Base-by-base conservation (phyloP, 164 flowering plant genomes). In the Kalanchoe fedtschenkoi region DNA sequence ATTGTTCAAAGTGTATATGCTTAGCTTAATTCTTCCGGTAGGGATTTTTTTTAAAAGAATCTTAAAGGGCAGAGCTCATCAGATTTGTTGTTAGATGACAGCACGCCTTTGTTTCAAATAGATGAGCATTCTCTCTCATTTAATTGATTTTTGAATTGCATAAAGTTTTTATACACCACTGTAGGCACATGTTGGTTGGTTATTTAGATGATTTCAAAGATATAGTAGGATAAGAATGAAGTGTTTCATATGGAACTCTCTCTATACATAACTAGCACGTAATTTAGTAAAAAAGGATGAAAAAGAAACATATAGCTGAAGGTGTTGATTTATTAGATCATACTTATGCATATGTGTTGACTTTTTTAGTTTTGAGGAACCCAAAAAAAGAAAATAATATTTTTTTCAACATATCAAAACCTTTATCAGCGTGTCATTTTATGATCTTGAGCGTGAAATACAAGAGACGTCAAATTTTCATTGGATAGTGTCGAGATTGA, bases 371-470 rank as follows among this genome's bases (percentile, higher is more conserved):
- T 41, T 66, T 35, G 74, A 89, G 79, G 70, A 80, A 77, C 47
- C 65, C 72, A 65, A 76, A 70, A 71, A 58, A 69, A 6, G 83
- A 70, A 69, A 87, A 75, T 71, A 71, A n/a, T n/a, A 87, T 37
- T 69, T 92, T 19, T 86, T 92, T 14, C 78, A 76, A 26, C 96
- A 85, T 72, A 78, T 92, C 66, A 86, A 89, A 70, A 92, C 93
- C 3, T 77, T 82, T 11, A 70, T 62, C 63, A 41, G 81, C 77
- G 59, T 92, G 84, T 65, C 80, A 75, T 76, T 91, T 22, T 89
- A 86, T 84, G 96, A 91, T 68, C 81, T 91, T 75, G 80, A 84
- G 55, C 89, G 96, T 66, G 78, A n/a, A n/a, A n/a, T n/a, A n/a
- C n/a, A n/a, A n/a, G n/a, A n/a, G n/a, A n/a, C n/a, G n/a, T n/a